phyloP scores from a whole-genome alignment of 1,284 basidiomycete genomes.

The Hymenochaete sp. region DNA sequence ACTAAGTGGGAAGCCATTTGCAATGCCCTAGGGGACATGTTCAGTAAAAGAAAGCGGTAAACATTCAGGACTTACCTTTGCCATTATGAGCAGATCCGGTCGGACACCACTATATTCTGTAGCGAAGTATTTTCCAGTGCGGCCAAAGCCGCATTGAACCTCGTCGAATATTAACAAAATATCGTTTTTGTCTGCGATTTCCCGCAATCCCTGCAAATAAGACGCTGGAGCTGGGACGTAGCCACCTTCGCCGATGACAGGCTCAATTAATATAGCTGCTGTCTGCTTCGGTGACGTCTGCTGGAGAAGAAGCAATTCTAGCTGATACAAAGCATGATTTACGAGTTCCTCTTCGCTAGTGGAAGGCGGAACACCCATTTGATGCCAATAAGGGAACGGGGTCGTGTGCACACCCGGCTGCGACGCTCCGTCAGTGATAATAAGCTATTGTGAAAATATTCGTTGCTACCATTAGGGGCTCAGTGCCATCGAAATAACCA shows the following conservation, averaged over 20 bases:
- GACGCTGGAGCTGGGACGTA: slow-evolving; percentile 84
- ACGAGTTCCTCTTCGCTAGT: slow-evolving; percentile 64
- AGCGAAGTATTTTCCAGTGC: slow-evolving; percentile 83
- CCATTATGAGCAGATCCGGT: slow-evolving; percentile 85
- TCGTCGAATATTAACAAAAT: slow-evolving; percentile 82
- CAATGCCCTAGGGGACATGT: slow-evolving; percentile 53
- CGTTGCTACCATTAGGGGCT: slow-evolving; percentile 70
- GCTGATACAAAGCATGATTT: slow-evolving; percentile 66
- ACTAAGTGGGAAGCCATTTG: slow-evolving; percentile 91
- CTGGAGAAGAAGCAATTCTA: slow-evolving; percentile 77
- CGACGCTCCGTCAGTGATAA: too few species aligned
- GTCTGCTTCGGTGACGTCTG: slow-evolving; percentile 82
- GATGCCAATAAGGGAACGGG: slow-evolving; percentile 93
- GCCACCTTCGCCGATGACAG: slow-evolving; percentile 89
- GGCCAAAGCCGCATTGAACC: slow-evolving; percentile 85
- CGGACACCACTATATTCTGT: slow-evolving; percentile 72
- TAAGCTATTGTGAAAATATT: too few species aligned
- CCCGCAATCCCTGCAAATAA: slow-evolving; percentile 74
- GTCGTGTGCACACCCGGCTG: slow-evolving; percentile 79
- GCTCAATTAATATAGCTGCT: slow-evolving; percentile 87
- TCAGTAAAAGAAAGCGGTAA: not conserved
- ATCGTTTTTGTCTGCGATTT: slow-evolving; percentile 80
- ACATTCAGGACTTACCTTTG: slow-evolving; percentile 51
- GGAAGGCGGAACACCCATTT: slow-evolving; percentile 55
- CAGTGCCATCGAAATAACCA: slow-evolving; percentile 72